phyloP scores from a whole-genome alignment of 2,329 filamentous ascomycete species.

The Calonectria ilicicola region DNA sequence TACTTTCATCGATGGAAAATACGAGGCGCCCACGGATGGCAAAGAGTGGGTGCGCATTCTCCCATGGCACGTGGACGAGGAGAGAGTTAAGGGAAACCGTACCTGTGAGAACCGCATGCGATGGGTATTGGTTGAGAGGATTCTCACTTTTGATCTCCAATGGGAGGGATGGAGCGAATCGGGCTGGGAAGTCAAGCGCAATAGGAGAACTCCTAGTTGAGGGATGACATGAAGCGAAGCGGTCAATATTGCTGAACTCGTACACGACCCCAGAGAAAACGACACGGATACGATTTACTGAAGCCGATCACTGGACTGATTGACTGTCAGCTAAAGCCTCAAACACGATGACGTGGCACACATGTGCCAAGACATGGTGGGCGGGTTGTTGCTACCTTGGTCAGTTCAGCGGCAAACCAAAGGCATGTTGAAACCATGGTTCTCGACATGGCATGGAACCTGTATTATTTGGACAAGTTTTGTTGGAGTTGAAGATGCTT shows the following conservation, averaged over 20 bases:
- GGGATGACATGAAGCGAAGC: neutral
- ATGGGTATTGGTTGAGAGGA: slow-evolving; percentile 53
- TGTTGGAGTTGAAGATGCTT: neutral
- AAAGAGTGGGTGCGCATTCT: slow-evolving; percentile 48
- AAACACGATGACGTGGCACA: neutral
- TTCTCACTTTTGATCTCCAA: slow-evolving; percentile 51
- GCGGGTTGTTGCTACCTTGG: neutral
- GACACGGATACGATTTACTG: neutral
- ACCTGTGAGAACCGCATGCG: slow-evolving; percentile 49
- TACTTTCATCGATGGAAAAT: slow-evolving; percentile 50
- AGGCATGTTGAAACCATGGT: neutral
- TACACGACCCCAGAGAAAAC: neutral
- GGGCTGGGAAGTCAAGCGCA: slow-evolving; percentile 37
- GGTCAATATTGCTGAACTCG: neutral
- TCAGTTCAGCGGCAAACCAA: neutral
- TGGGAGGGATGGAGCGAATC: slow-evolving; percentile 49
- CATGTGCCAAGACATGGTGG: neutral
- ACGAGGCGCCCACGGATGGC: slow-evolving; percentile 40
- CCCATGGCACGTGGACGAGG: slow-evolving; percentile 47
- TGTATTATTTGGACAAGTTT: neutral
- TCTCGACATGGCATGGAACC: neutral
- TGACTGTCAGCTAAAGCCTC: neutral
- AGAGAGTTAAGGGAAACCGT: slow-evolving; percentile 40
- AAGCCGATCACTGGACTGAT: neutral
- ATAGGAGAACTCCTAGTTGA: slow-evolving; percentile 20